phyloP scores from a whole-genome alignment of 1,139 yeast species.

The Lodderomyces theae region DNA sequence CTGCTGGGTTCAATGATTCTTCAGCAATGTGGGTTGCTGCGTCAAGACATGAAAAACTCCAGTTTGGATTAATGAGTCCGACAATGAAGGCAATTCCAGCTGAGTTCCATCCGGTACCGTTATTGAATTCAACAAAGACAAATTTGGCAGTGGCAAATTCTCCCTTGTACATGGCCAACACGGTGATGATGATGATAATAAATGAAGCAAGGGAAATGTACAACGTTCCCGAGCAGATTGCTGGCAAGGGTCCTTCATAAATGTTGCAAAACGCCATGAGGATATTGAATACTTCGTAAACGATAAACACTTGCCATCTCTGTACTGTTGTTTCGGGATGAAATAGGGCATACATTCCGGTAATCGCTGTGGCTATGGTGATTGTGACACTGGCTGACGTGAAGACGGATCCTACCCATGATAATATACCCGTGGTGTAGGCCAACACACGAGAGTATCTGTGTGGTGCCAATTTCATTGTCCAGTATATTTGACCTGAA shows the following conservation, averaged over 20 bases:
- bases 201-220: constrained; percentile 56
- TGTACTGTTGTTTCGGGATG: constrained; percentile 42
- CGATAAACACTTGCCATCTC: constrained; percentile 60
- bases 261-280: constrained; percentile 52
- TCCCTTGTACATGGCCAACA: constrained; percentile 50
- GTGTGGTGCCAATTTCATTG: constrained; percentile 51
- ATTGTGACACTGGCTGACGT: constrained; percentile 62
- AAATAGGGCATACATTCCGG: constrained; percentile 53
- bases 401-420: constrained; percentile 56
- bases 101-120: constrained; percentile 64
- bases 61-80: constrained; percentile 65
- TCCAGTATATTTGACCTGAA: constrained; percentile 66
- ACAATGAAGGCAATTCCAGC: constrained; percentile 62
- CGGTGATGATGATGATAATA: constrained; percentile 53
- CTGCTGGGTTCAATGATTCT: constrained; percentile 58
- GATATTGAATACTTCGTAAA: constrained; percentile 39
- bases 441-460: constrained; percentile 45
- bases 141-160: constrained; percentile 54
- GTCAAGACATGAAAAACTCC: constrained; percentile 69
- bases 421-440: constrained; percentile 52
- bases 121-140: constrained; percentile 59
- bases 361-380: constrained; percentile 45
- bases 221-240: constrained; percentile 50
- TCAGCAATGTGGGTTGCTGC: constrained; percentile 72
- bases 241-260: constrained; percentile 56